phyloP scores from a whole-genome alignment of 1,139 yeast species.

The Debaryomyces sp. region DNA sequence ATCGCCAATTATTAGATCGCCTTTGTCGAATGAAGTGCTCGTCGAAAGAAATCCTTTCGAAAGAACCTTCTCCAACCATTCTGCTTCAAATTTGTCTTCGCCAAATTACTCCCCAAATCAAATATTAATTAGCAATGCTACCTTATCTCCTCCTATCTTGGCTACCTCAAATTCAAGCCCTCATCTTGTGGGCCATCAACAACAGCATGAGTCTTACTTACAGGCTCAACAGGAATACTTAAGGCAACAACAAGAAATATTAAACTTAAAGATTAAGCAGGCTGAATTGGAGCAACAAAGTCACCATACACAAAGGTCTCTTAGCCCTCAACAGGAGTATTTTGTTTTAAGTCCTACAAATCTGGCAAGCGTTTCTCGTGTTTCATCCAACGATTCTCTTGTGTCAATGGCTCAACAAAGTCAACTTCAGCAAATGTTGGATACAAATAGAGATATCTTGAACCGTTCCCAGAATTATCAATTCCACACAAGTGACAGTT shows the following conservation, averaged over 20 bases:
- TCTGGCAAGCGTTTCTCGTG: conserved; percentile 10
- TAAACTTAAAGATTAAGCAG: conserved; percentile 28
- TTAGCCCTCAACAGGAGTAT: conserved; percentile 9
- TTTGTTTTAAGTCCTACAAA: conserved; percentile 8
- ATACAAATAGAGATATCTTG: conserved; percentile 12
- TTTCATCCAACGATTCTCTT: conserved; percentile 17
- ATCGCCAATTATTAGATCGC: conserved; percentile 1
- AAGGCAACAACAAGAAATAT: conserved; percentile 40
- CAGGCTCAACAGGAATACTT: conserved; percentile 42
- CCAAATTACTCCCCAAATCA: conserved; percentile 19
- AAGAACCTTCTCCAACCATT: conserved; percentile 26
- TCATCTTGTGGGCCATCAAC: conserved; percentile 13
- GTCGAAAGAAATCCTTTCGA: conserved; percentile 45
- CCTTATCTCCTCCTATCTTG: conserved; percentile 8
- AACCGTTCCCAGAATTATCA: conserved; percentile 1
- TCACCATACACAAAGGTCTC: conserved; percentile 12
- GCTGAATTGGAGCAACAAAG: conserved; percentile 14
- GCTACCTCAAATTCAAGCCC: not conserved
- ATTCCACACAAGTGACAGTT: not conserved
- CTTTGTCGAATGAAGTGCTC: conserved; percentile 7
- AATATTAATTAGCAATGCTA: conserved; percentile 3
- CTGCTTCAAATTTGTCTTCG: conserved; percentile 16
- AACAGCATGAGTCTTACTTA: conserved; percentile 39
- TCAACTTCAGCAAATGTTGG: conserved; percentile 14
- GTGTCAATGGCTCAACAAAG: conserved; percentile 14